Conservation (phyloP, 352 stramenopile species). For the Phytophthora pluvialis region DNA sequence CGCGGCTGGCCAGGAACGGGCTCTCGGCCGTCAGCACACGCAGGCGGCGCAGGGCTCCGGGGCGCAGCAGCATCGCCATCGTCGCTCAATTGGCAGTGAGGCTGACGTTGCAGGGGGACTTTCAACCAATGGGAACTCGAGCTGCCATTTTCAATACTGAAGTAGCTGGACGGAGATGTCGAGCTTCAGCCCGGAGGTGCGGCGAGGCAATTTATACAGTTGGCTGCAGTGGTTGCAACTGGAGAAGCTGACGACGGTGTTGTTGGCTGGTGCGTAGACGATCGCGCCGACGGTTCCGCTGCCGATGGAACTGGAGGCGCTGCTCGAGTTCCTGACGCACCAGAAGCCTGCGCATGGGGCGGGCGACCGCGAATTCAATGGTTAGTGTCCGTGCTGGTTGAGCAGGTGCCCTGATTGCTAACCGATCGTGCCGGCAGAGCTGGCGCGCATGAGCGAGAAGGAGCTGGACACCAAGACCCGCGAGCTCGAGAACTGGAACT, state of each 20-base stretch:
- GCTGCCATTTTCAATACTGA: background rate
- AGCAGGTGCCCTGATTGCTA: background rate
- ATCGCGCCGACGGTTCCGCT: conserved; percentile 56
- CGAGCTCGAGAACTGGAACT: conserved; percentile 87
- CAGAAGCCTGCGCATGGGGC: conserved; percentile 42
- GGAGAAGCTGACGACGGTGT: background rate
- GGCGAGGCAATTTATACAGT: background rate
- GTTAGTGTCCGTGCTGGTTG: conserved; percentile 20
- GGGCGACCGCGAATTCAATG: conserved; percentile 51
- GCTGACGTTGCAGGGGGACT: background rate
- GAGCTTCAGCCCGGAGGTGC: conserved; percentile 34
- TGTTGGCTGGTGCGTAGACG: conserved; percentile 38
- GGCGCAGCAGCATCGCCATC: conserved; percentile 36
- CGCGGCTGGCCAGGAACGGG: conserved; percentile 16
- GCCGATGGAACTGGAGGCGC: conserved; percentile 54
- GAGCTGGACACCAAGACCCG: conserved; percentile 71
- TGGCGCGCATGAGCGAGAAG: conserved; percentile 63
- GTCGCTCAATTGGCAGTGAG: conserved; percentile 13
- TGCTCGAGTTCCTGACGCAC: conserved; percentile 66
- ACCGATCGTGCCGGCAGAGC: conserved; percentile 35
- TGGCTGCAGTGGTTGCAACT: background rate
- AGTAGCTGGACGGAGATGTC: conserved; percentile 22
- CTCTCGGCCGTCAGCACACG: conserved; percentile 5
- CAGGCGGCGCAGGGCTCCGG: conserved; percentile 8
- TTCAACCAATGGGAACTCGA: conserved; percentile 24